Conservation (phyloP, 2,329 filamentous ascomycete genomes). For the Diaporthe helianthi region DNA sequence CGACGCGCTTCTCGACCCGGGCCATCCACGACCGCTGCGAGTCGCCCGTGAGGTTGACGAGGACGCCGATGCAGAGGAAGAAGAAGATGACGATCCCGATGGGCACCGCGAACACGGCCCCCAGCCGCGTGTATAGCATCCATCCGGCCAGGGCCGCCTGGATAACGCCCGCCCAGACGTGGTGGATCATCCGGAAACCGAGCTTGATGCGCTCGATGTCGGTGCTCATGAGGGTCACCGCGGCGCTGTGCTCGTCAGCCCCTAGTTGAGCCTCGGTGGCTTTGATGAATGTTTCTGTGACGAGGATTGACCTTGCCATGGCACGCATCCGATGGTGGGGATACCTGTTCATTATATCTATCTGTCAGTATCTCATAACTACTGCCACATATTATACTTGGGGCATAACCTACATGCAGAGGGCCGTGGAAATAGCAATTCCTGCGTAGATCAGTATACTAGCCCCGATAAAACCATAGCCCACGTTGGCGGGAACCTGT, state of each 20-base stretch:
- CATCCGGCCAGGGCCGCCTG: constrained; percentile 44
- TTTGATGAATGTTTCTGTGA: constrained; percentile 35
- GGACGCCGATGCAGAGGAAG: constrained; percentile 36
- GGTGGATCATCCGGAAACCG: constrained; percentile 43
- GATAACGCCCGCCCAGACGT: constrained; percentile 45
- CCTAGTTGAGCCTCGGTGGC: constrained; percentile 35
- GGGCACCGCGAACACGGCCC: constrained; percentile 43
- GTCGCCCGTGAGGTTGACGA: constrained; percentile 36
- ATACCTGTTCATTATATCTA: neutral
- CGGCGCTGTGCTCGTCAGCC: constrained; percentile 41
- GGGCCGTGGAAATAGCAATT: constrained; percentile 44
- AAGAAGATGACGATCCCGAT: constrained; percentile 39
- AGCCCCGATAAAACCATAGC: constrained; percentile 46
- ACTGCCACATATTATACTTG: no score
- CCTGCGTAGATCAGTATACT: constrained; percentile 43
- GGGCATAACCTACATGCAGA: constrained; percentile 42
- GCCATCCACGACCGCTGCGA: constrained; percentile 43
- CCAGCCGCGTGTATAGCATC: constrained; percentile 44
- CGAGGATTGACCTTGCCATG: constrained; percentile 36
- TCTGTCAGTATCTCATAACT: constrained; percentile 34
- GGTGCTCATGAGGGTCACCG: constrained; percentile 48
- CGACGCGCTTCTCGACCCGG: constrained; percentile 42
- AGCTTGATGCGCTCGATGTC: constrained; percentile 46
- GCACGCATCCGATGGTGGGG: constrained; percentile 20
- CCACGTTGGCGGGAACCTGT: constrained; percentile 36